These are phyloP conservation scores for Cinnamomum chago DNA, from an alignment of 164 flowering plant genomes.

Conservation along the genomic window DNA sequence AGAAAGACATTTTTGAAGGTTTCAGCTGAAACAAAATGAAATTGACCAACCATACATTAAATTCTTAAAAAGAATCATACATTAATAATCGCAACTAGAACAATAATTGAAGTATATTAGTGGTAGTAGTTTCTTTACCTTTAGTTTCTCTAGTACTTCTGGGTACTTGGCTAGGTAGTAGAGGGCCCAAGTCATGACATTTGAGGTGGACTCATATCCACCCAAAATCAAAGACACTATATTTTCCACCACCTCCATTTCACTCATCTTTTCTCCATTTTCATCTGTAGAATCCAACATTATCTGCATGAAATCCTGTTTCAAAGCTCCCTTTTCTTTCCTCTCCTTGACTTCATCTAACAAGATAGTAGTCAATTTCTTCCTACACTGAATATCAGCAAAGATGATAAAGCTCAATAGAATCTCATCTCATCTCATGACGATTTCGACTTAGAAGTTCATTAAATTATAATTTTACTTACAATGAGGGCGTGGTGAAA, in stretches of 20 bases:
- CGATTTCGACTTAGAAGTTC: background rate
- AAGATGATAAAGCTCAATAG: background rate
- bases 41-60: no score
- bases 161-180: constrained; percentile 18
- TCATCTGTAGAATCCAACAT: constrained; percentile 16
- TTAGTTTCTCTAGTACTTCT: constrained; percentile 11
- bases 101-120: background rate
- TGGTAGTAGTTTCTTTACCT: constrained; percentile 5
- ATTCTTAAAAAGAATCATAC: no score
- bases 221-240: constrained; percentile 16
- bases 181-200: constrained; percentile 19
- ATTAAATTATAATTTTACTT: background rate
- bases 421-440: background rate
- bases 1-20: no score
- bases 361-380: constrained; percentile 9
- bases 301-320: constrained; percentile 12
- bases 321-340: constrained; percentile 3
- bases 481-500: constrained; percentile 17
- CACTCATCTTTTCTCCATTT: constrained; percentile 13
- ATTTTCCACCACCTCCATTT: constrained; percentile 10
- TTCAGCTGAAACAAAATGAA: no score
- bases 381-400: constrained; percentile 12
- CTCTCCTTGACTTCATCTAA: constrained; percentile 14
- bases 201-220: constrained; percentile 20
- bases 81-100: background rate